Base-by-base conservation (phyloP, 371 early-diverging fungal genomes). In the Conidiobolus incongruus region DNA sequence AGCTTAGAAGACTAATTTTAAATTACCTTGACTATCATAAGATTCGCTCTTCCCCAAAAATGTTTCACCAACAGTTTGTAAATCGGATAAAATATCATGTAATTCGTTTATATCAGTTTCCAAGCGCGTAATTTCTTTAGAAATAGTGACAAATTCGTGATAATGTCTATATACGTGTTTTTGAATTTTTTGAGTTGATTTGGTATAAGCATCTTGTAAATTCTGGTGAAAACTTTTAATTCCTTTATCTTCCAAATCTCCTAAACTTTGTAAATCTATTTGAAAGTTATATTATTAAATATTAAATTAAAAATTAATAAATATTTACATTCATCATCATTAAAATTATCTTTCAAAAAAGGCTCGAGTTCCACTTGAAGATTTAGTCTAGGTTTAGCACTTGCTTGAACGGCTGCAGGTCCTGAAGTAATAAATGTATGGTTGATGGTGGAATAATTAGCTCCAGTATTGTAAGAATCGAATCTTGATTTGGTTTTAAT, bases 81-180 rank as follows among this genome's bases (percentile, higher is more conserved):
- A 21, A 17, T 43, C 43, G 3, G 15, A 21, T n/a, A 43, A 21
- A 7, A 30, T 10, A 30, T 43, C 43, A 21, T 34, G 30, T 7
- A 43, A 19, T 21, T 43, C 43, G 23, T 32, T 32, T n/a, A 43
- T 23, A 33, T 34, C 43, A 13, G 26, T 43, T 22, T 43, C 43
- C 4, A 43, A 19, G 20, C 32, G 43, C 7, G 43, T 32, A 3
- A 43, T 43, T 21, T 43, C 43, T 33, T 43, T 13, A n/a, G 43
- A 30, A 21, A 43, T 43, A 11, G 15, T 32, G 6, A 43, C 43
- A 43, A 43, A 43, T 22, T 43, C 43, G 16, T 13, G 15, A 33
- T 43, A 43, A 19, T 43, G 30, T 5, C 30, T 30, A 22, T 29
- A 43, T 4, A 43, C 43, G 23, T 43, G 43, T n/a, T 31, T 21